These are phyloP conservation scores for Phytophthora vignae DNA, from an alignment of 352 stramenopile genomes.

Conservation along the genomic window DNA sequence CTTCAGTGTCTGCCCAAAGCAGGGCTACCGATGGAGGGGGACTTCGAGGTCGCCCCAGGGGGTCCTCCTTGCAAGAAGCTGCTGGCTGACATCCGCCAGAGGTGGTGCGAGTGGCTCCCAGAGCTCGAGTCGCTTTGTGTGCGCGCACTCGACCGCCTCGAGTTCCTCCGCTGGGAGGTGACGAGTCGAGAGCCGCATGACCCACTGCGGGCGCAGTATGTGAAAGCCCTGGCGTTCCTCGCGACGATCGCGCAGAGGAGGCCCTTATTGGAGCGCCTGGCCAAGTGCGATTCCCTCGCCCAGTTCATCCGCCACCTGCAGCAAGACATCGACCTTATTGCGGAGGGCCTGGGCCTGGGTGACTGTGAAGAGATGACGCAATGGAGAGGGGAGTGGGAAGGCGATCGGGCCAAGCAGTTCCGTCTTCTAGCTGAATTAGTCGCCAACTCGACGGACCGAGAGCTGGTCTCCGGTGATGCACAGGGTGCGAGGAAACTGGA, in stretches of 20 bases:
- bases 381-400: constrained; percentile 3
- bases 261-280: constrained; percentile 8
- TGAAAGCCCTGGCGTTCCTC: neutral
- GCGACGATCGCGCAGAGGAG: neutral
- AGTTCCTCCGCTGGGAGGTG: neutral
- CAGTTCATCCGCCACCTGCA: neutral
- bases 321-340: constrained; percentile 6
- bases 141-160: neutral
- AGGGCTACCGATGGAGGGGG: too few relatives aligned
- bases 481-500: neutral
- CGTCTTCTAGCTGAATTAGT: neutral
- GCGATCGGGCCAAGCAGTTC: neutral
- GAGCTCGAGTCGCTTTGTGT: neutral
- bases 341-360: neutral
- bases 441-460: neutral
- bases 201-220: neutral
- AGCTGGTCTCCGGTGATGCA: neutral
- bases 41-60: neutral
- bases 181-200: neutral
- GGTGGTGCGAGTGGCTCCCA: neutral
- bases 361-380: neutral
- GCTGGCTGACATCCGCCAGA: neutral
- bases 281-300: neutral
- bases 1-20: too few relatives aligned
- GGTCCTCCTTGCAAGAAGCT: neutral